Conservation (phyloP, 2,329 filamentous ascomycete species). For the Exophiala mesophila region DNA sequence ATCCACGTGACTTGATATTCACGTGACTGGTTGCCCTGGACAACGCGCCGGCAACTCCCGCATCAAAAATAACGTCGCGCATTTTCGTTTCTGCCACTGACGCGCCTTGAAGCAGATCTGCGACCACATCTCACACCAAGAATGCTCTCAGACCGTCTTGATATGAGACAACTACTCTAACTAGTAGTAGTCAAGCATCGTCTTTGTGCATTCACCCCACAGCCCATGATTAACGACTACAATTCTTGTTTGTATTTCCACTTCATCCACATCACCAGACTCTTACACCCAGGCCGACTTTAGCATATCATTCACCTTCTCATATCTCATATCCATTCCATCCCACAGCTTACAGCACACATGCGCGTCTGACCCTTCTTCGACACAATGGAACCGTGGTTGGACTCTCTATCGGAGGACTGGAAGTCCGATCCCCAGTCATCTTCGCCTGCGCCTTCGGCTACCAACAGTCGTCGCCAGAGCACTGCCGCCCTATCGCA, state of each 20-base stretch:
- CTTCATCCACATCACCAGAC: not conserved
- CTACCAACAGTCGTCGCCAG: constrained; percentile 20
- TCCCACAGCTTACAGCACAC: not conserved
- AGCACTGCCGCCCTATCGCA: constrained; percentile 37
- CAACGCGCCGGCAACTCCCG: not conserved
- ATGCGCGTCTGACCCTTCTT: not conserved
- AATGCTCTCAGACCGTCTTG: too few relatives aligned
- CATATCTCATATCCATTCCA: not conserved
- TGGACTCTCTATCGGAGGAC: constrained; percentile 41
- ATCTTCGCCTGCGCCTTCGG: constrained; percentile 33
- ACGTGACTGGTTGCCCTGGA: not conserved
- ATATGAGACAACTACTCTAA: too few relatives aligned
- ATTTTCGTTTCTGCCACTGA: too few relatives aligned
- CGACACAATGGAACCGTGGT: constrained; percentile 35
- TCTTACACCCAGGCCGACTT: not conserved
- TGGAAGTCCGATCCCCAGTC: constrained; percentile 37
- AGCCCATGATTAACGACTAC: not conserved
- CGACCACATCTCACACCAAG: too few relatives aligned
- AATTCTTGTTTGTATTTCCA: not conserved
- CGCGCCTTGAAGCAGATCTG: not conserved
- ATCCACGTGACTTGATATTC: too few relatives aligned
- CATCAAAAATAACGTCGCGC: not conserved
- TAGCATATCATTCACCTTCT: too few relatives aligned
- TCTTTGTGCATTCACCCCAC: not conserved
- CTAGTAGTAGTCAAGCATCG: not conserved